These are phyloP conservation scores for Cymbidium sinense DNA, from an alignment of 106 monocot genomes.

Conservation along the genomic window DNA sequence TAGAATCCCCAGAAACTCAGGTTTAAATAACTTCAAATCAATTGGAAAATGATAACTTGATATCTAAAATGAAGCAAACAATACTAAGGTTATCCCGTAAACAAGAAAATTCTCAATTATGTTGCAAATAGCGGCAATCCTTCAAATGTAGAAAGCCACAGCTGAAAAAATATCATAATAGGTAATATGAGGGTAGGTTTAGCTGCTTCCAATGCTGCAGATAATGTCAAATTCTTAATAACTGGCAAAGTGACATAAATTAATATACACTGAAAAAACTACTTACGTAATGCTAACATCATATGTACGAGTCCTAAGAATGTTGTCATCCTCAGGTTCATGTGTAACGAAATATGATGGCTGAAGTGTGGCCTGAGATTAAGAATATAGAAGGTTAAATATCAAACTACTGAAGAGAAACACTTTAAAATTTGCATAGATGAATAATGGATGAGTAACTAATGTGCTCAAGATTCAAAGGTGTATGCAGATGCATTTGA, in stretches of 20 bases:
- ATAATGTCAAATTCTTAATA: not conserved
- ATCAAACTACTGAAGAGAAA: not conserved
- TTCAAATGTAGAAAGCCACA: not conserved
- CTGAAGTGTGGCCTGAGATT: constrained; percentile 66
- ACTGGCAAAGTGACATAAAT: not conserved
- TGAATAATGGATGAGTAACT: not conserved
- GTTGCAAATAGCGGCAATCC: not conserved
- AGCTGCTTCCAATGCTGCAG: too few relatives aligned
- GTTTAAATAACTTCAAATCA: not conserved
- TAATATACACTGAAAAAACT: not conserved
- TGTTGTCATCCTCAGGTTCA: constrained; percentile 97
- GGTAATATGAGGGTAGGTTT: not conserved
- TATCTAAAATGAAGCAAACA: not conserved
- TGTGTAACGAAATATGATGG: constrained; percentile 83
- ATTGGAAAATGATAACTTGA: not conserved
- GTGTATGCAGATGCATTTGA: not conserved
- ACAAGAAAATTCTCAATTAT: not conserved
- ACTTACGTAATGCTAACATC: constrained; percentile 99
- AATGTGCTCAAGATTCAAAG: too few relatives aligned
- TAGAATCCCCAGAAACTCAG: not conserved
- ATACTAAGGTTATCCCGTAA: not conserved
- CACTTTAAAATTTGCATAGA: not conserved
- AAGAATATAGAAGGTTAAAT: not conserved
- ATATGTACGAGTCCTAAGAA: constrained; percentile 95
- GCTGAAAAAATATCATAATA: not conserved